Evolutionary conservation across 2,329 filamentous ascomycete species (phyloP), one percentile per base, ranked within the genome.

Genomic region (Fusarium sp.): DNA sequence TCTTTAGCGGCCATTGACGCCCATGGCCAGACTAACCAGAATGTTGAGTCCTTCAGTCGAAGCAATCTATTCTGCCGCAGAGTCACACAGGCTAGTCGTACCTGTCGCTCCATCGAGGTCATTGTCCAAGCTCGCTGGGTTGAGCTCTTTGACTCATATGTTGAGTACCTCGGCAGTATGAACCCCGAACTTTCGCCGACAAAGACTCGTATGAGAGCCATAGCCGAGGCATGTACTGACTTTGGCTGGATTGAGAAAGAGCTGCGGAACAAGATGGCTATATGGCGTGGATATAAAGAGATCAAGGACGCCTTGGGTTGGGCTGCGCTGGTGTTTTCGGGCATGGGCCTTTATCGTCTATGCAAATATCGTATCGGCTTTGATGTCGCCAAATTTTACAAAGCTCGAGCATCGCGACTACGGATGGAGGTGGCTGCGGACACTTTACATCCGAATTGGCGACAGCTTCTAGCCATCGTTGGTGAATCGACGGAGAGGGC

Each of bases 201-300:
- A n/a, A 54, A 48, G 7, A 37, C 22, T 17, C 51, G 41, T 1
- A 54, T 28, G 51, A 54, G 51, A 37, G 51, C 51, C 11, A 17
- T 54, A 28, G 14, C 41, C 9, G 51, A 54, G 20, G 51, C 51
- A 7, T 54, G 51, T 7, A 14, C n/a, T 1, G 51, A 54, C n/a
- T 54, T 54, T 37, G 51, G 30, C 3, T 47, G 50, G 50, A 35
- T n/a, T 5, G 50, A 53, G 14, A 53, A 53, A 15, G 50, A 46
- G 13, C 50, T 53, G 19, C 40, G 50, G 13, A 53, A 53, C 2
- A 53, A 53, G 19, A 53, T 53, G 50, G 50, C 40, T 4, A 47
- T 53, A 13, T 53, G 50, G 50, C 28, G 50, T 20, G 50, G 50
- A 9, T 53, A 53, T 9, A 53, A 53, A 17, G 50, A 53, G 40